Conservation (phyloP, 1,284 basidiomycete species). For the Thecaphora thlaspeos region DNA sequence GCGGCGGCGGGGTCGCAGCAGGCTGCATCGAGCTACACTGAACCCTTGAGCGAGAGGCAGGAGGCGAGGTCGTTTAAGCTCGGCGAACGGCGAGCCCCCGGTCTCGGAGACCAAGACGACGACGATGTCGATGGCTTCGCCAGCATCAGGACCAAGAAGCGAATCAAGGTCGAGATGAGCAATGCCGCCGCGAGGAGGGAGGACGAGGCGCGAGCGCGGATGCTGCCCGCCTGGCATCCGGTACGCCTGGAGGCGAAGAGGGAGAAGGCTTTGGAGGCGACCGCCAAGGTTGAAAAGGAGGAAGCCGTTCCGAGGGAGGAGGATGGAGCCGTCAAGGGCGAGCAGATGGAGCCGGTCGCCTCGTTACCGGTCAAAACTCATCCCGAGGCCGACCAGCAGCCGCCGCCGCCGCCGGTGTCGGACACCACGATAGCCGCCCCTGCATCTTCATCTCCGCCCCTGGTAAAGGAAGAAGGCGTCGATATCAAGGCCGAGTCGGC, state of each 20-base stretch:
- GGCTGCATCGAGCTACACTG: no score
- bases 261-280: not conserved
- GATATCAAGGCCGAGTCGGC: not conserved
- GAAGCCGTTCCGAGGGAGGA: no score
- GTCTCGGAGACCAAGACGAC: conserved; percentile 15
- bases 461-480: not conserved
- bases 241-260: conserved; percentile 6
- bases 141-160: conserved; percentile 43
- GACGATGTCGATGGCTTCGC: conserved; percentile 22
- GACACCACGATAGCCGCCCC: no score
- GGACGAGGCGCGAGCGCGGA: conserved; percentile 5
- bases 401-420: no score
- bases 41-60: conserved; percentile 23
- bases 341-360: no score
- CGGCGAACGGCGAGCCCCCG: conserved; percentile 22
- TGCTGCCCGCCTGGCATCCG: conserved; percentile 9
- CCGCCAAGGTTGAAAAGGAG: not conserved
- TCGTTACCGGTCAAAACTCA: conserved; percentile 1
- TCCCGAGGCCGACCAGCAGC: not conserved
- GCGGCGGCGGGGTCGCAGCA: no score
- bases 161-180: conserved; percentile 3
- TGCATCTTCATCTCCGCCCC: not conserved
- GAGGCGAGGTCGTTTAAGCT: conserved; percentile 37
- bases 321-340: no score
- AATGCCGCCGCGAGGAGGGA: conserved; percentile 2